Evolutionary conservation across 768 basidiomycete genomes (phyloP), one percentile per base, ranked within the genome.

Genomic region (Podaxis sp.): DNA sequence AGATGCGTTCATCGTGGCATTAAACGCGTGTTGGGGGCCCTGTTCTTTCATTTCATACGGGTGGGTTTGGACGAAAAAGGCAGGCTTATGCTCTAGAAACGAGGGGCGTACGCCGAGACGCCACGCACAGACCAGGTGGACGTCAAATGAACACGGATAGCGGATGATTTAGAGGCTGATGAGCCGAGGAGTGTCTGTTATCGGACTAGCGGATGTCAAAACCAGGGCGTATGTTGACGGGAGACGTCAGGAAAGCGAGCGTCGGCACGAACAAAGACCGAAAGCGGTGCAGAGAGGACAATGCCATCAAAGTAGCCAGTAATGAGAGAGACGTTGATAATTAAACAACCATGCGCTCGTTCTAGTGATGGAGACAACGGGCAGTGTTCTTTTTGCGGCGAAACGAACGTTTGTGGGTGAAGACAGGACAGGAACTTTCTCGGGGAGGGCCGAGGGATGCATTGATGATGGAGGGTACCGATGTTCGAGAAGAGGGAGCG

Each of bases 101-200:
- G 52, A 24, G 19, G 13, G 17, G 33, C 22, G 7, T 9, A 26
- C 42, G 52, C 30, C 24, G 44, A 1, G 40, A 42, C 38, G 51
- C 59, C 59, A 60, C 59, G 59, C 52, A 54, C 40, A 53, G 59
- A 42, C 51, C 52, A 44, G 59, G 59, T 17, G 52, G 52, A 28
- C 26, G 48, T 36, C 19, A 36, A n/a, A 49, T 39, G 11, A 22
- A 5, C 13, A 8, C 52, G 30, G 33, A 53, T 30, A 53, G 52
- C 24, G 42, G 15, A 33, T 22, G 24, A 28, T 53, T 53, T 53
- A 9, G 24, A 17, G 22, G n/a, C 15, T 22, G 38, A 8, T 6
- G 30, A 46, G 12, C 54, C 54, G 54, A 56, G 24, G 54, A 56
- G 24, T 38, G 22, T 39, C 9, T 39, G 36, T 24, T 56, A 39